A percentile compares a stretch with the other conserved stretches of the same genome.
phyloP scores from a whole-genome alignment of 768 basidiomycete genomes.

The Rhodosporidiobolus sp. region DNA sequence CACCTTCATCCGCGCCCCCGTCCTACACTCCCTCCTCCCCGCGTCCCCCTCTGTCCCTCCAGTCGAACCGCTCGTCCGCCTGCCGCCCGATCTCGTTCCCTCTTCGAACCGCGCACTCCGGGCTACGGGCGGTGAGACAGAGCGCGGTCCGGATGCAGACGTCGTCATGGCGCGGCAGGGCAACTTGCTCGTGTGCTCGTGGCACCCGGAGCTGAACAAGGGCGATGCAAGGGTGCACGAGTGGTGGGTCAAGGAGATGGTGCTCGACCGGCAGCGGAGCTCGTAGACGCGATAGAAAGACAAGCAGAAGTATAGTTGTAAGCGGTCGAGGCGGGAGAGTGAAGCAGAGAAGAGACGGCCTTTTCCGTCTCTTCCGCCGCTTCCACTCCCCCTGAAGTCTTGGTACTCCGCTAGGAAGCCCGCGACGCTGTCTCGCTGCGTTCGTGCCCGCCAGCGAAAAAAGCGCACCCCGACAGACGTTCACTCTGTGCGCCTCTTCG shows the following conservation, averaged over 20 bases:
- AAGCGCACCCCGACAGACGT: too few species aligned
- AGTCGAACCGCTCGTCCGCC: slow-evolving; percentile 67
- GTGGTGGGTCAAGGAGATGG: slow-evolving; percentile 67
- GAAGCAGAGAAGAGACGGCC: too few species aligned
- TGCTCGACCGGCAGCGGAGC: slow-evolving; percentile 5
- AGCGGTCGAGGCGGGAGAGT: too few species aligned
- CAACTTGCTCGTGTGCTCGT: slow-evolving; percentile 76
- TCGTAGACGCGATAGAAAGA: background rate
- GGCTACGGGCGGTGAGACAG: slow-evolving; percentile 4
- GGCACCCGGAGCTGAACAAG: slow-evolving; percentile 85
- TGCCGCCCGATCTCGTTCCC: slow-evolving; percentile 59
- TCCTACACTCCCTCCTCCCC: slow-evolving; percentile 47
- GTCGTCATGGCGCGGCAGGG: slow-evolving; percentile 86
- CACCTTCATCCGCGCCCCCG: slow-evolving; percentile 89
- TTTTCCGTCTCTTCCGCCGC: too few species aligned
- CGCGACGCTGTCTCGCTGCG: too few species aligned
- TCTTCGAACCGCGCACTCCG: slow-evolving; percentile 32
- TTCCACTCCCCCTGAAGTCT: too few species aligned
- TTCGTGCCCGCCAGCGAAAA: too few species aligned
- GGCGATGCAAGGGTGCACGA: slow-evolving; percentile 84
- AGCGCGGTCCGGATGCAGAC: slow-evolving; percentile 51
- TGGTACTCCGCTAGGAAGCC: too few species aligned
- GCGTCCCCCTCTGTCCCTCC: slow-evolving; percentile 49
- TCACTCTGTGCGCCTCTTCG: too few species aligned
- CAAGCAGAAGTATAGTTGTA: too few species aligned